phyloP scores from a whole-genome alignment of 139 green algal genomes.

The Picochlorum sp. region DNA sequence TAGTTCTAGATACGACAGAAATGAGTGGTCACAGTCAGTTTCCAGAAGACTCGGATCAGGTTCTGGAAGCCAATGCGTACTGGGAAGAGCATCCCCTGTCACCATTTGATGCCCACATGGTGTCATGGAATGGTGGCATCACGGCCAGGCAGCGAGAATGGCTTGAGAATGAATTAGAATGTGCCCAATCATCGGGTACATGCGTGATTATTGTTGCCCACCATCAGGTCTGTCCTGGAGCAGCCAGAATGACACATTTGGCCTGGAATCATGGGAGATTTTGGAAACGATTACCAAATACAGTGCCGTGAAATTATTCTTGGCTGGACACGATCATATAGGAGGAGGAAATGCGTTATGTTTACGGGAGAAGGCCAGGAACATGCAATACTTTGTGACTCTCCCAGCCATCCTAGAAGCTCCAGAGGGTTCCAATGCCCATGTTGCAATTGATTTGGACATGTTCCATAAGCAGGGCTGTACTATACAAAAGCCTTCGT shows the following conservation, averaged over 20 bases:
- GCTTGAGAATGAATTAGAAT: slow-evolving; percentile 28
- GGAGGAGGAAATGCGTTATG: slow-evolving; percentile 28
- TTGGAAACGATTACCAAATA: slow-evolving; percentile 19
- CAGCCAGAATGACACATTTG: slow-evolving; percentile 34
- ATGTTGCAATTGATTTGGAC: slow-evolving; percentile 32
- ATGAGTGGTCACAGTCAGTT: slow-evolving; percentile 42
- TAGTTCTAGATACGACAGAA: slow-evolving; percentile 72
- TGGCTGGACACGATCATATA: slow-evolving; percentile 55
- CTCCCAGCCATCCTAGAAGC: slow-evolving; percentile 53
- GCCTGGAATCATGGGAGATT: slow-evolving; percentile 49
- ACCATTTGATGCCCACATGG: slow-evolving; percentile 37
- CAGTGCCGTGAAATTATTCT: slow-evolving; percentile 18
- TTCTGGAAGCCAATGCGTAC: slow-evolving; percentile 38
- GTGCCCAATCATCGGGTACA: slow-evolving; percentile 21
- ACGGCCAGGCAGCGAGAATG: slow-evolving; percentile 24
- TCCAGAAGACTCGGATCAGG: slow-evolving; percentile 21
- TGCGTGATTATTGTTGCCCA: slow-evolving; percentile 41
- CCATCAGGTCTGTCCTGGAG: slow-evolving; percentile 39
- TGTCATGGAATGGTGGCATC: slow-evolving; percentile 57
- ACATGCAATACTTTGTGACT: slow-evolving; percentile 40
- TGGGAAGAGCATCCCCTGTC: slow-evolving; percentile 31
- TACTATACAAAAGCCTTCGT: too few species aligned
- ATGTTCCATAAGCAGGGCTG: too few species aligned
- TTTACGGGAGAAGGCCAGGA: background rate
- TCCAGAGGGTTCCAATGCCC: slow-evolving; percentile 29